Evolutionary conservation across 257 asterid genomes (phyloP).

Genomic region (Verbena officinalis): DNA sequence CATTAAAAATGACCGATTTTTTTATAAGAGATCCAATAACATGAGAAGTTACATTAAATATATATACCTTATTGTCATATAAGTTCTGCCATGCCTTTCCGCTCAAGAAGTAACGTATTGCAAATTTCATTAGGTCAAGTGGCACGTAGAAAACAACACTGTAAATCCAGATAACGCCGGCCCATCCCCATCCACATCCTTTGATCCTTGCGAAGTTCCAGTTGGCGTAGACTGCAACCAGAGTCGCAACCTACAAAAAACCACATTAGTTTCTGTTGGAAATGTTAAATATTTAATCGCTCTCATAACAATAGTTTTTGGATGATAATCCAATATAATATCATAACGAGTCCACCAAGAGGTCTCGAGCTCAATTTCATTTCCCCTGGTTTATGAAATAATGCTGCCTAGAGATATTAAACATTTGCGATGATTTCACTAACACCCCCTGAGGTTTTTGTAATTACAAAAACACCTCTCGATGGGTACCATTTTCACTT

Average conservation of each 20-base stretch:
- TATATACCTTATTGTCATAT: slow-evolving; percentile 79
- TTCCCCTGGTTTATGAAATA: too few relatives aligned
- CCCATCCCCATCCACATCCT: slow-evolving; percentile 99
- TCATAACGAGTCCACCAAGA: too few relatives aligned
- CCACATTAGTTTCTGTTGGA: background rate
- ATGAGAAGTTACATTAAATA: background rate
- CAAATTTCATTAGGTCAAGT: slow-evolving; percentile 76
- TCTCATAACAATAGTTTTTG: too few relatives aligned
- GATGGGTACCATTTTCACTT: too few relatives aligned
- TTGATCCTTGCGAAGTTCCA: slow-evolving; percentile 84
- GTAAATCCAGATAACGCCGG: slow-evolving; percentile 88
- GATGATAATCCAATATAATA: too few relatives aligned
- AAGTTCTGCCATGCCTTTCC: slow-evolving; percentile 90
- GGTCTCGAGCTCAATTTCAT: too few relatives aligned
- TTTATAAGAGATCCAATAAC: background rate
- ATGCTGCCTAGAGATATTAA: too few relatives aligned
- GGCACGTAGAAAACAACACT: slow-evolving; percentile 70
- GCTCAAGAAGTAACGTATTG: slow-evolving; percentile 72
- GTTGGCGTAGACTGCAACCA: slow-evolving; percentile 88
- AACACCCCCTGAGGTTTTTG: too few relatives aligned
- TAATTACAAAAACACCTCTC: too few relatives aligned
- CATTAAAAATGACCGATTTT: background rate
- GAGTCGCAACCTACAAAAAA: slow-evolving; percentile 69
- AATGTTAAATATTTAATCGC: too few relatives aligned
- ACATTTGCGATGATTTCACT: too few relatives aligned